A percentile compares a stretch with the other conserved stretches of the same genome.
Conservation (phyloP, 352 stramenopile species). For the Thalassiosira ordinaria region DNA sequence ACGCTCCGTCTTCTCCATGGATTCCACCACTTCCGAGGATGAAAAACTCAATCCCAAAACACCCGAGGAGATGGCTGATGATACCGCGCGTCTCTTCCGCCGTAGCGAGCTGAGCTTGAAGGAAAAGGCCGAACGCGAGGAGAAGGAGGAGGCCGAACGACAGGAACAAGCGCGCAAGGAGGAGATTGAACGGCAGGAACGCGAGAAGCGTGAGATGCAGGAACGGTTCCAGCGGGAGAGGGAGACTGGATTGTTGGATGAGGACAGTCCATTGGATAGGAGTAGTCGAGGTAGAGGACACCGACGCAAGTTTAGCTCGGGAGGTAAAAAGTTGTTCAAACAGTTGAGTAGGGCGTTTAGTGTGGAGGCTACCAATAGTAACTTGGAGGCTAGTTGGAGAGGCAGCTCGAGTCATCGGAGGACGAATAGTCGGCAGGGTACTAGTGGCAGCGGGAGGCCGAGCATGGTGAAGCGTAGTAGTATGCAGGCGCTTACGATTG, state of each 20-base stretch:
- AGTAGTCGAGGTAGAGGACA: neutral
- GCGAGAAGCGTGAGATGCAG: neutral
- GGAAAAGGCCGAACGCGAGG: slow-evolving; percentile 21
- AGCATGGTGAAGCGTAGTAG: slow-evolving; percentile 53
- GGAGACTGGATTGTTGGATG: neutral
- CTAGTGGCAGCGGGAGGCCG: neutral
- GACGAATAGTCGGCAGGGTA: neutral
- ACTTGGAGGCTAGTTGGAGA: slow-evolving; percentile 11
- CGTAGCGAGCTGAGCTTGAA: slow-evolving; percentile 29
- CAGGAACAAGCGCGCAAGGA: neutral
- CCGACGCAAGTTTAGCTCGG: neutral
- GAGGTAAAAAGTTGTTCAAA: slow-evolving; percentile 8
- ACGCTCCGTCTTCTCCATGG: neutral
- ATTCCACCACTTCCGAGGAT: slow-evolving; percentile 5
- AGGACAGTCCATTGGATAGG: neutral
- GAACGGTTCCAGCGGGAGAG: neutral
- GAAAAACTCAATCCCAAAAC: slow-evolving; percentile 12
- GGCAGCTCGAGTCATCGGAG: neutral
- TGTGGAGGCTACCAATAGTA: neutral
- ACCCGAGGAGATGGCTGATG: slow-evolving; percentile 35
- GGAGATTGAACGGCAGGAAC: neutral
- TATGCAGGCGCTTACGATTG: slow-evolving; percentile 78
- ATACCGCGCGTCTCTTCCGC: slow-evolving; percentile 53
- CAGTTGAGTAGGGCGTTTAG: slow-evolving; percentile 1
- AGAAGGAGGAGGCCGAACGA: slow-evolving; percentile 1